phyloP scores from a whole-genome alignment of 2,329 filamentous ascomycete species.

The Thielaviopsis punctulata region DNA sequence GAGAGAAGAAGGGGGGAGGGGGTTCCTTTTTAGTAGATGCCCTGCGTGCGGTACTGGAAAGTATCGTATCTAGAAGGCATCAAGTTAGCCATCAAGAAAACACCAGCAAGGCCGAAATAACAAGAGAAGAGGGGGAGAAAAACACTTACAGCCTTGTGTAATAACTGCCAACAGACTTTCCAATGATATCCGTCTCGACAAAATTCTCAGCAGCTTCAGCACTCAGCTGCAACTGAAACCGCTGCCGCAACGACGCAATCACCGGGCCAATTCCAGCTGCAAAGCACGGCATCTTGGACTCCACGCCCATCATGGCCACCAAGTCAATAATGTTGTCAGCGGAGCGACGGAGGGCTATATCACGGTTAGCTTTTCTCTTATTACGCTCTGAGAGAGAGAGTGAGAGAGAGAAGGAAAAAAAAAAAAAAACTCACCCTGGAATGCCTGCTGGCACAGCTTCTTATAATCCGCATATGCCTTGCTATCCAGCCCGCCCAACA shows the following conservation, averaged over 20 bases:
- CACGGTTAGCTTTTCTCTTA: slow-evolving; percentile 12
- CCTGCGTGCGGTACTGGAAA: slow-evolving; percentile 76
- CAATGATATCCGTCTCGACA: slow-evolving; percentile 63
- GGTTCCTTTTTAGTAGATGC: slow-evolving; percentile 48
- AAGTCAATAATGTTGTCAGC: slow-evolving; percentile 69
- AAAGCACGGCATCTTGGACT: slow-evolving; percentile 75
- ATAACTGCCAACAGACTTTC: slow-evolving; percentile 71
- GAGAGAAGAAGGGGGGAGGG: not conserved
- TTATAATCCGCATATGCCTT: slow-evolving; percentile 61
- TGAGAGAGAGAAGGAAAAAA: not conserved
- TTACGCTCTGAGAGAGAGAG: not conserved
- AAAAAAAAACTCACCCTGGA: slow-evolving; percentile 41
- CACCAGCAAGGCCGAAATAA: not conserved
- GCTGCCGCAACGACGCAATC: slow-evolving; percentile 49
- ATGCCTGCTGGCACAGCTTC: slow-evolving; percentile 63
- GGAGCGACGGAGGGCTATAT: slow-evolving; percentile 50
- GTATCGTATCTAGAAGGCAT: slow-evolving; percentile 50
- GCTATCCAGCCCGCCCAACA: slow-evolving; percentile 56
- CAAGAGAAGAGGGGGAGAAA: not conserved
- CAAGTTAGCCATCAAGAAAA: slow-evolving; percentile 11
- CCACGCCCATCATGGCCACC: slow-evolving; percentile 68
- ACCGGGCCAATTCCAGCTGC: slow-evolving; percentile 55
- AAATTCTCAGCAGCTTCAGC: slow-evolving; percentile 67
- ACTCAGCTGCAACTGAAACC: slow-evolving; percentile 69
- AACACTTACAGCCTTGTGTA: slow-evolving; percentile 63